A percentile compares a stretch with the other conserved stretches of the same genome.
These are phyloP conservation scores for Fusarium paranaense DNA, from an alignment of 2,329 filamentous ascomycete species.

Conservation along the genomic window DNA sequence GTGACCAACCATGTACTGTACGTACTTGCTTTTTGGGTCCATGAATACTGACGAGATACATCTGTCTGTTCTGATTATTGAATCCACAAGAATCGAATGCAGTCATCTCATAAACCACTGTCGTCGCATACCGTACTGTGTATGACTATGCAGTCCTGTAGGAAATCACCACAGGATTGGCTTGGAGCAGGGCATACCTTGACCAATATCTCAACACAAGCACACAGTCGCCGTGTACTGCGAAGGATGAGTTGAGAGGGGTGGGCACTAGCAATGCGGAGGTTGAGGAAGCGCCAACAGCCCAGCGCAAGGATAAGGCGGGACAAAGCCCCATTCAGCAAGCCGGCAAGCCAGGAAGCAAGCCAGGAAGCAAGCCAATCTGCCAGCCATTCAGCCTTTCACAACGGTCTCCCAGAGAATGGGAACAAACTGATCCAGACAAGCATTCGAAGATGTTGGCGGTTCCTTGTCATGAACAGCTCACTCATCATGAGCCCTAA, in stretches of 20 bases:
- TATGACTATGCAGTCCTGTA: background rate
- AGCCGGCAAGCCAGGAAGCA: constrained; percentile 9
- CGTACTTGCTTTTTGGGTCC: constrained; percentile 19
- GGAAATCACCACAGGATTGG: background rate
- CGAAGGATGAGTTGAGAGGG: background rate
- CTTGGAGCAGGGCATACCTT: background rate
- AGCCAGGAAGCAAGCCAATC: constrained; percentile 10
- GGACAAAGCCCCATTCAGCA: constrained; percentile 14
- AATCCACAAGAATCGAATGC: background rate
- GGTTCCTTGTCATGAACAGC: background rate
- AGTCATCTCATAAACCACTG: background rate
- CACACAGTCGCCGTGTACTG: background rate
- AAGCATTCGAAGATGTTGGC: background rate
- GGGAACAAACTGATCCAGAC: background rate
- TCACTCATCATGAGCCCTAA: background rate
- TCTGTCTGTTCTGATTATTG: background rate
- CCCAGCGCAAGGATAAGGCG: constrained; percentile 7
- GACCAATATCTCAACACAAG: constrained; percentile 9
- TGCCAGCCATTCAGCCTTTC: constrained; percentile 24
- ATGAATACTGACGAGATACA: background rate
- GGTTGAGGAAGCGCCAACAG: background rate
- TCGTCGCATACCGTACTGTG: background rate
- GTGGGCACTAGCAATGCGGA: background rate
- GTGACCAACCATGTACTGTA: background rate
- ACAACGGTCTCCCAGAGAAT: constrained; percentile 21